These are phyloP conservation scores for Cladosporium sp. DNA, from an alignment of 2,329 filamentous ascomycete genomes.

Conservation along the genomic window DNA sequence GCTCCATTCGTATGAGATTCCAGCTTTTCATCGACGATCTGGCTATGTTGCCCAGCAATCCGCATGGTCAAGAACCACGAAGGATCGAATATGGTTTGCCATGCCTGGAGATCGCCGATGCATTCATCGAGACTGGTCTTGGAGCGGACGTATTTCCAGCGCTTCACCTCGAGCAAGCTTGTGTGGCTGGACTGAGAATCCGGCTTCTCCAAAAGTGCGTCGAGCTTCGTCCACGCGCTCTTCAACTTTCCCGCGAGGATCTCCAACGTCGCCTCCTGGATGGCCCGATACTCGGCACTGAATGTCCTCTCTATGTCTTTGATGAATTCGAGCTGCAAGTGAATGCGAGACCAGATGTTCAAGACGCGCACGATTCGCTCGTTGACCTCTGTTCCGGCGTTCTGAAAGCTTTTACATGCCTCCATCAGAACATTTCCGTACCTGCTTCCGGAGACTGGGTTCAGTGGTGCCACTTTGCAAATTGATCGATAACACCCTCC, in stretches of 20 bases:
- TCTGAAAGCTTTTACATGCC: not conserved
- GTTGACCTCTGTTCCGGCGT: not conserved
- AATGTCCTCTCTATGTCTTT: not conserved
- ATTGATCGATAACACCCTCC: no score
- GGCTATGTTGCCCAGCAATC: not conserved
- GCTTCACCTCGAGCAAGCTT: no score
- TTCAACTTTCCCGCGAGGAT: not conserved
- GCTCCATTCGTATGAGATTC: no score
- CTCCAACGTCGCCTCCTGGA: not conserved
- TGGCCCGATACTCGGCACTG: not conserved
- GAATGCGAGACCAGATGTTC: not conserved
- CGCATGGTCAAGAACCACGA: conserved; percentile 34
- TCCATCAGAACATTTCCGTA: not conserved
- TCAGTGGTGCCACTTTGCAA: not conserved
- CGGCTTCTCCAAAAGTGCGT: not conserved
- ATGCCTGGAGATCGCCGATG: conserved; percentile 31
- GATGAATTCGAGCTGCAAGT: not conserved
- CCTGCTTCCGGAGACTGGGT: not conserved
- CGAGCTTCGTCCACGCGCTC: not conserved
- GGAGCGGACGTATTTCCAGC: not conserved
- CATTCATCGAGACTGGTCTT: conserved; percentile 18
- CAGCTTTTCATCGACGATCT: no score
- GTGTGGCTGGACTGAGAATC: not conserved
- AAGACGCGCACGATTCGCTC: not conserved
- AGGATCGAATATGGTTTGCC: conserved; percentile 31